phyloP scores from a whole-genome alignment of 139 green algal species.

The Tetraselmis striata region DNA sequence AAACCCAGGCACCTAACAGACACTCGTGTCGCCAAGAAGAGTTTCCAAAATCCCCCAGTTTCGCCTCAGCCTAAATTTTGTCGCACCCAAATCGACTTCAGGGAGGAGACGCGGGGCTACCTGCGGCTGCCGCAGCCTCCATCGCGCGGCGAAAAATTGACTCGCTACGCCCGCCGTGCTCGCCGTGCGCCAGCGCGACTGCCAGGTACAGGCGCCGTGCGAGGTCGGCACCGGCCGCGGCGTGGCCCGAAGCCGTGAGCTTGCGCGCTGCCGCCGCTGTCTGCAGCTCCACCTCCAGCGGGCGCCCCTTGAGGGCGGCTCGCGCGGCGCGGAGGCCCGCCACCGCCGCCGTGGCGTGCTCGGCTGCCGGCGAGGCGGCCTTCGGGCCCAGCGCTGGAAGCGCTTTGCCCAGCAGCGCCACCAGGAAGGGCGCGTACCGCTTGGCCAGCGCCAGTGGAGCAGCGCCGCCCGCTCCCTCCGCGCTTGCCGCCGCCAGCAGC shows the following conservation, averaged over 20 bases:
- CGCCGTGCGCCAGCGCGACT: neutral
- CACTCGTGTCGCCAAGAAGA: too few species aligned
- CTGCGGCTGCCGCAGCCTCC: too few species aligned
- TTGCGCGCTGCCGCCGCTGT: neutral
- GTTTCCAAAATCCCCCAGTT: too few species aligned
- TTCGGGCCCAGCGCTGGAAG: neutral
- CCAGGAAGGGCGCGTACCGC: neutral
- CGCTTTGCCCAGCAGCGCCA: neutral
- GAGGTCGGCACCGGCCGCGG: neutral
- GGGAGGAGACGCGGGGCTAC: too few species aligned
- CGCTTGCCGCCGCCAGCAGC: neutral
- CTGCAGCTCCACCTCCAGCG: neutral
- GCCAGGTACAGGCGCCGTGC: neutral
- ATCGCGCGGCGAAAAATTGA: too few species aligned
- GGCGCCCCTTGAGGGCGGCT: neutral
- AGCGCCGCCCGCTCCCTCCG: neutral
- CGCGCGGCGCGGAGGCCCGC: neutral
- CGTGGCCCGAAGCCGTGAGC: neutral
- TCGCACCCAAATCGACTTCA: too few species aligned
- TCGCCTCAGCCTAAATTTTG: too few species aligned
- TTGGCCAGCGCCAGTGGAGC: neutral
- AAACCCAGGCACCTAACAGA: too few species aligned
- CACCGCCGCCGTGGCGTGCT: neutral
- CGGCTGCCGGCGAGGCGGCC: neutral
- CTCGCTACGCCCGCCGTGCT: too few species aligned